These are phyloP conservation scores for Ophiostoma pallidulum DNA, from an alignment of 2,329 filamentous ascomycete species.

Conservation along the genomic window DNA sequence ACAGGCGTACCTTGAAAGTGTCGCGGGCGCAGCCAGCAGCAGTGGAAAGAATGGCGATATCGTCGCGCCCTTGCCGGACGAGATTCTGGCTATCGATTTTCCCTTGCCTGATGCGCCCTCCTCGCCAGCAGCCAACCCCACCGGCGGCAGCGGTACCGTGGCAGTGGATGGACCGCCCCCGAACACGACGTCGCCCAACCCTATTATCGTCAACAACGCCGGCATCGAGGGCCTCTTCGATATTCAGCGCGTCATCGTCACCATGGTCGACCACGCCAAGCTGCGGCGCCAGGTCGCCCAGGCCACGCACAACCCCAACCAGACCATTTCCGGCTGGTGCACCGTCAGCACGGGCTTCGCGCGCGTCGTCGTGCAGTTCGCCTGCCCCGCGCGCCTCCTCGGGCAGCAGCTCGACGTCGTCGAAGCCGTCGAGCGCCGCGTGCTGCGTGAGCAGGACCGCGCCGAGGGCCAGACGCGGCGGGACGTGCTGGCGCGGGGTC, in stretches of 20 bases:
- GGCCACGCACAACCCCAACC: conserved; percentile 18
- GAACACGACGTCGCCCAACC: conserved; percentile 25
- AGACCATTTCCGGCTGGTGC: conserved; percentile 24
- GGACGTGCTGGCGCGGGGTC: neutral
- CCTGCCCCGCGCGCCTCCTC: conserved; percentile 21
- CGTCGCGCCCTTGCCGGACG: neutral
- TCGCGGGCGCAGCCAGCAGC: neutral
- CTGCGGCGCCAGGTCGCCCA: conserved; percentile 20
- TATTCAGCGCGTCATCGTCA: conserved; percentile 23
- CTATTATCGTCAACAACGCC: conserved; percentile 23
- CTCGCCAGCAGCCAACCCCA: neutral
- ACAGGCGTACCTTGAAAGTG: neutral
- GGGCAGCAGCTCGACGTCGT: conserved; percentile 24
- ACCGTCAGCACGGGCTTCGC: conserved; percentile 25
- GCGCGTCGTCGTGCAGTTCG: conserved; percentile 22
- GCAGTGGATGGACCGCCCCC: neutral
- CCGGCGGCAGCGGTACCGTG: neutral
- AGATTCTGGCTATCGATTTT: neutral
- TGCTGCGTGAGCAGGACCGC: conserved; percentile 17
- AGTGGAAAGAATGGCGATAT: neutral
- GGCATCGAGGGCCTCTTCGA: conserved; percentile 24
- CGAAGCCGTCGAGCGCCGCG: conserved; percentile 20
- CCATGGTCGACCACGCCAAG: conserved; percentile 19
- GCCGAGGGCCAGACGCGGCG: conserved; percentile 3
- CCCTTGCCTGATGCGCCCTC: neutral